Base-by-base conservation (phyloP, 1,284 basidiomycete genomes). In the Veloporphyrellus conicus region DNA sequence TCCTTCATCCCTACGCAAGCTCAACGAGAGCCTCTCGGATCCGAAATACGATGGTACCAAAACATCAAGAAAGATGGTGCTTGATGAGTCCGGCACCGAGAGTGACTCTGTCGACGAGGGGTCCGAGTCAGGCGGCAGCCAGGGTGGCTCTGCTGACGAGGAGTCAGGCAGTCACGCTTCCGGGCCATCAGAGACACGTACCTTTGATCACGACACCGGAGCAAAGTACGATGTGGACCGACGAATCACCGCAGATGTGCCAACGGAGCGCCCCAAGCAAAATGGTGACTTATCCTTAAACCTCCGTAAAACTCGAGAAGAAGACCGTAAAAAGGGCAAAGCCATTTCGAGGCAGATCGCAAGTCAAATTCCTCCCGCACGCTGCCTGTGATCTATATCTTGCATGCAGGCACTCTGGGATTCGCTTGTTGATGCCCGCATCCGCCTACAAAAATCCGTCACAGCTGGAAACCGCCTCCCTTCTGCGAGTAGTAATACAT, bases 331-430 rank as follows among this genome's bases (percentile, higher is more conserved):
- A 64, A 90, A 96, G 68, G 93, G 93, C 2, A 79, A 78, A 53
- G 90, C 88, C 9, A 82, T 97, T 50, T 76, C 81, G 45, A 79
- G 78, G 54, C 93, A 97, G 69, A 79, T 91, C 48, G 93, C 89
- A 60, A 56, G 84, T 74, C 35, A 16, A 41, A 18, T 53, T 45
- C 45, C 31, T 46, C 25, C 25, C 18, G 37, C 5, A 32, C 36
- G 8, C 23, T 29, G 6, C 43, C 22, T 41, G 46, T 47, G 34
- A 56, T 44, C 47, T 47, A 47, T 36, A 50, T 43, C 45, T 54
- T 15, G 41, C 16, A 14, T 51, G 14, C 54, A 95, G 91, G 73
- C 75, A 6, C 70, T 93, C 27, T 95, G 90, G 83, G 90, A 95
- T 63, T 75, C 77, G 6, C 72, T 96, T 29, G 75, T 96, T 31